Percentiles rank a stretch among this genome's conserved stretches.
These are phyloP conservation scores for Rostrohypoxylon terebratum DNA, from an alignment of 495 filamentous ascomycete species.

Conservation along the genomic window DNA sequence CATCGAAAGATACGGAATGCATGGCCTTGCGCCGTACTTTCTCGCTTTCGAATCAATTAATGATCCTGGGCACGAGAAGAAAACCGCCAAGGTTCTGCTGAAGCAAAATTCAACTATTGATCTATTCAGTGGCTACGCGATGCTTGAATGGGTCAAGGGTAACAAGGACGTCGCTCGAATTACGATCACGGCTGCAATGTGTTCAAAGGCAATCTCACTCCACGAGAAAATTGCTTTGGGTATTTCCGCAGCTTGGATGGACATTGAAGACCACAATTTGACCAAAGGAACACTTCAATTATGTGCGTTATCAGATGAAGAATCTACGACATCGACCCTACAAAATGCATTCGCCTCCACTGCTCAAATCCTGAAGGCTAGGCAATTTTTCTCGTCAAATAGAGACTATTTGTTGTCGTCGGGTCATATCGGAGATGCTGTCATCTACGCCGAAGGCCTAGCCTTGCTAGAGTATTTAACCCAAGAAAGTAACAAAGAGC, in stretches of 20 bases:
- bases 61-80: conserved; percentile 68
- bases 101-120: conserved; percentile 73
- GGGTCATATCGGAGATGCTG: conserved; percentile 56
- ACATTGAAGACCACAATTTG: conserved; percentile 63
- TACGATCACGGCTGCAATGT: conserved; percentile 68
- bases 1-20: conserved; percentile 54
- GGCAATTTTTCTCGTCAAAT: conserved; percentile 66
- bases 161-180: conserved; percentile 67
- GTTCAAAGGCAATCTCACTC: conserved; percentile 26
- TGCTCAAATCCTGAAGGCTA: conserved; percentile 65
- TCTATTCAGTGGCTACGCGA: conserved; percentile 82
- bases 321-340: not conserved
- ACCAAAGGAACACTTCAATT: conserved; percentile 62
- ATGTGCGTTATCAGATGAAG: conserved; percentile 38
- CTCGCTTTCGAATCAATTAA: conserved; percentile 75
- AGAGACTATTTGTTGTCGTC: conserved; percentile 68
- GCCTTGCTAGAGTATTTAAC: conserved; percentile 74
- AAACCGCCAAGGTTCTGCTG: conserved; percentile 77
- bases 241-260: conserved; percentile 69
- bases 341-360: conserved; percentile 30
- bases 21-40: conserved; percentile 74
- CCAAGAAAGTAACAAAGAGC: conserved; percentile 47
- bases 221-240: conserved; percentile 29
- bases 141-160: conserved; percentile 72
- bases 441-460: conserved; percentile 69